phyloP scores from a whole-genome alignment of 2,329 filamentous ascomycete species.

The Emydomyces testavorans region DNA sequence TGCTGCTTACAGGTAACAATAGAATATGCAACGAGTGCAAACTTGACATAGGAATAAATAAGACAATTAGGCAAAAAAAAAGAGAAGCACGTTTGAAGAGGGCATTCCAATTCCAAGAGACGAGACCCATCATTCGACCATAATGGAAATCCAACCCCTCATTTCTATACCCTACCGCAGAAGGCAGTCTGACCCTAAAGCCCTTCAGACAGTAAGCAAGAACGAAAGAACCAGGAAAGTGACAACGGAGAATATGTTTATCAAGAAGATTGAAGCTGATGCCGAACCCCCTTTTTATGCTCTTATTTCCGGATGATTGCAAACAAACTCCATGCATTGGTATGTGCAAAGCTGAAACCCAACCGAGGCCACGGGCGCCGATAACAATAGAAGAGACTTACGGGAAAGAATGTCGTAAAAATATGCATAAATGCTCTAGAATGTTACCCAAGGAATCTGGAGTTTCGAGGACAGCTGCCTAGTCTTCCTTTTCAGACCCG shows the following conservation, averaged over 20 bases:
- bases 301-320: background rate
- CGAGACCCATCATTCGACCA: background rate
- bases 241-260: background rate
- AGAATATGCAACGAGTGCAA: background rate
- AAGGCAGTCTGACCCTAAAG: background rate
- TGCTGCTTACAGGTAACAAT: background rate
- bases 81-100: background rate
- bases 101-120: background rate
- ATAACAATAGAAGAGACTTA: background rate
- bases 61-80: background rate
- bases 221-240: background rate
- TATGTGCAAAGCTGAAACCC: slow-evolving; percentile 7
- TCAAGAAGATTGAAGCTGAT: background rate
- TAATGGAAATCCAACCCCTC: background rate
- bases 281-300: slow-evolving; percentile 9
- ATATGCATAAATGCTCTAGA: background rate
- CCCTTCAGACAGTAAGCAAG: background rate
- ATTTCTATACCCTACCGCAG: background rate
- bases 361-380: slow-evolving; percentile 9
- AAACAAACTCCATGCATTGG: slow-evolving; percentile 10
- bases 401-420: slow-evolving; percentile 1
- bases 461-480: background rate
- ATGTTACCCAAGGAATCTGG: background rate
- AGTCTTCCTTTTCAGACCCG: slow-evolving; percentile 16
- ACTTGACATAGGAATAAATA: too few relatives aligned